Evolutionary conservation across 2,329 filamentous ascomycete species (phyloP).

Genomic region (Cladosporium sphaerospermum): DNA sequence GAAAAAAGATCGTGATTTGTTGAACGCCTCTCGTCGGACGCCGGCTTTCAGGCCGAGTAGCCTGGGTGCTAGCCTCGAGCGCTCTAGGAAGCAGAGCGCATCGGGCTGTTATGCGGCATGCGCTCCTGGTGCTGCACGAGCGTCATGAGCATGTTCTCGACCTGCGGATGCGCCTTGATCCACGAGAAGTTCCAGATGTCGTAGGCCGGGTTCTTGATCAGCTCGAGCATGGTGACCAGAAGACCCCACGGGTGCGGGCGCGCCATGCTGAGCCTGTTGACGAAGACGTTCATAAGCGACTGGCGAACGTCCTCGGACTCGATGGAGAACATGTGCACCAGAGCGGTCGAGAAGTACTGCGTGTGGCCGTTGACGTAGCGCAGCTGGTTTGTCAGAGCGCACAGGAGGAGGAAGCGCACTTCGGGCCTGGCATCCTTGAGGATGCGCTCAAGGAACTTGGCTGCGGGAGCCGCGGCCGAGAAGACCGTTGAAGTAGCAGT

Average conservation of each 20-base stretch:
- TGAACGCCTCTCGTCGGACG: too few relatives aligned
- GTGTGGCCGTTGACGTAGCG: slow-evolving; percentile 86
- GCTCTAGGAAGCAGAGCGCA: slow-evolving; percentile 8
- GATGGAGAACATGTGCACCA: slow-evolving; percentile 72
- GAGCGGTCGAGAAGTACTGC: slow-evolving; percentile 81
- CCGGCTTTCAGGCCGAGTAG: neutral
- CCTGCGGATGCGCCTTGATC: slow-evolving; percentile 83
- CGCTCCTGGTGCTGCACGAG: slow-evolving; percentile 25
- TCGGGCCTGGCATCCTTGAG: slow-evolving; percentile 69
- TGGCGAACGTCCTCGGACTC: slow-evolving; percentile 71
- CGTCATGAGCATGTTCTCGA: slow-evolving; percentile 38
- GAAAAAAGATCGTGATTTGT: neutral
- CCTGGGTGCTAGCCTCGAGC: neutral
- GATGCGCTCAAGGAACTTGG: slow-evolving; percentile 67
- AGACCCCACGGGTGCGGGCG: slow-evolving; percentile 96
- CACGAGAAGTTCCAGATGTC: slow-evolving; percentile 90
- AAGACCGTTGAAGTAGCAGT: slow-evolving; percentile 59
- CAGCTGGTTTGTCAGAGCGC: slow-evolving; percentile 83
- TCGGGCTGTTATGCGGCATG: slow-evolving; percentile 8
- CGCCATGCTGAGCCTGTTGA: slow-evolving; percentile 81
- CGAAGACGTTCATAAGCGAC: slow-evolving; percentile 79
- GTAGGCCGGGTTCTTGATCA: slow-evolving; percentile 86
- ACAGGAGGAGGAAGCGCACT: slow-evolving; percentile 76
- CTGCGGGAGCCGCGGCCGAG: slow-evolving; percentile 58
- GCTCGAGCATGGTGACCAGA: slow-evolving; percentile 78